These are phyloP conservation scores for Fusarium luffae DNA, from an alignment of 2,329 filamentous ascomycete genomes.

Conservation along the genomic window DNA sequence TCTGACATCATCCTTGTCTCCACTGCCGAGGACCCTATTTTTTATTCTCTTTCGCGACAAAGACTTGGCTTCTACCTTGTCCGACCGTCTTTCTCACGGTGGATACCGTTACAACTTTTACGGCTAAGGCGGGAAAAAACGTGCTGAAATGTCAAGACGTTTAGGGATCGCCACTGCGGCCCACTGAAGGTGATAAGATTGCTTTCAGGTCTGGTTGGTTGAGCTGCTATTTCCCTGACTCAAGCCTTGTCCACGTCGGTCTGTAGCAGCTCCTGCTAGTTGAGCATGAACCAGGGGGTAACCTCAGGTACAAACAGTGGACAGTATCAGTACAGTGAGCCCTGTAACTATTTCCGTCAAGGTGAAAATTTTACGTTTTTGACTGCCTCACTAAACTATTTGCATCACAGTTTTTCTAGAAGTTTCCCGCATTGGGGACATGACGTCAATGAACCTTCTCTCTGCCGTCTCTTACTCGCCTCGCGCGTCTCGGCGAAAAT, in stretches of 20 bases:
- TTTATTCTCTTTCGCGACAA: not conserved
- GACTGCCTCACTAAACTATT: not conserved
- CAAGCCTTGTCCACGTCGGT: slow-evolving; percentile 34
- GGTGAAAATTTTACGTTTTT: slow-evolving; percentile 33
- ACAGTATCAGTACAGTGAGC: not conserved
- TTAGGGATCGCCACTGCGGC: slow-evolving; percentile 34
- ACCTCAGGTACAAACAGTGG: not conserved
- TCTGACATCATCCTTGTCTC: slow-evolving; percentile 40
- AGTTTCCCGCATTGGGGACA: slow-evolving; percentile 15
- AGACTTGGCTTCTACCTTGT: not conserved
- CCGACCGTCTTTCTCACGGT: slow-evolving; percentile 30
- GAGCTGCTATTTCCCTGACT: slow-evolving; percentile 25
- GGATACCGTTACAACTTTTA: slow-evolving; percentile 34
- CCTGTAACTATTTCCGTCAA: not conserved
- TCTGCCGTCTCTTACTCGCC: slow-evolving; percentile 6
- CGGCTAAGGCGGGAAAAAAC: slow-evolving; percentile 34
- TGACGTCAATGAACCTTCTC: slow-evolving; percentile 25
- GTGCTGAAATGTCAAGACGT: slow-evolving; percentile 11
- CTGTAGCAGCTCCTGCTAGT: not conserved
- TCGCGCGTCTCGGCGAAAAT: slow-evolving; percentile 25
- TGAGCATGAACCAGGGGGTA: slow-evolving; percentile 12
- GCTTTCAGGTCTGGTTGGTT: slow-evolving; percentile 26
- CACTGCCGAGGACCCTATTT: slow-evolving; percentile 27
- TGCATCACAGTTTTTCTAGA: slow-evolving; percentile 19
- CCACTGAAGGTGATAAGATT: slow-evolving; percentile 36